Percentiles rank a stretch among this genome's conserved stretches.
These are phyloP conservation scores for Hypoxylon subgilvum DNA, from an alignment of 495 filamentous ascomycete genomes.

Conservation along the genomic window DNA sequence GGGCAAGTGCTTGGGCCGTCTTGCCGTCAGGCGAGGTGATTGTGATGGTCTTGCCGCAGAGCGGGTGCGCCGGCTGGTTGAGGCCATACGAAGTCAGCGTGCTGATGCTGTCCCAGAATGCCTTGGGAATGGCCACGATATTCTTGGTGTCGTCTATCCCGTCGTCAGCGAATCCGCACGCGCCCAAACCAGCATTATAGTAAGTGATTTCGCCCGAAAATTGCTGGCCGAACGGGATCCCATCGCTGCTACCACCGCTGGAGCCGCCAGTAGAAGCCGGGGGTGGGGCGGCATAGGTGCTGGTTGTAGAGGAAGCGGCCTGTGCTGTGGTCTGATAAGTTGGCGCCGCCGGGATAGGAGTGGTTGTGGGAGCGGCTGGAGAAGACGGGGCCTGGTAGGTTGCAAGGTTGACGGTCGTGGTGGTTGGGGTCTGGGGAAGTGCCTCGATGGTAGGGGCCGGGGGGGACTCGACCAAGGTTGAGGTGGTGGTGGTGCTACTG, in stretches of 20 bases:
- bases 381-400: constrained; percentile 25
- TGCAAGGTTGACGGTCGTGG: constrained; percentile 11
- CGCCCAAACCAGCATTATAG: constrained; percentile 51
- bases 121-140: constrained; percentile 52
- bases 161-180: constrained; percentile 52
- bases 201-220: constrained; percentile 55
- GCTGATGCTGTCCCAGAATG: constrained; percentile 54
- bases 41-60: constrained; percentile 71
- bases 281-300: constrained; percentile 15
- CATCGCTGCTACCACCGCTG: constrained; percentile 27
- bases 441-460: neutral
- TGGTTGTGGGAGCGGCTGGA: constrained; percentile 21
- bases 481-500: neutral
- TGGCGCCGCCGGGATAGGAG: constrained; percentile 11
- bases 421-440: constrained; percentile 9
- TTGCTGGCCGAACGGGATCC: constrained; percentile 19
- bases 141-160: constrained; percentile 48
- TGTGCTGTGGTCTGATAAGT: constrained; percentile 7
- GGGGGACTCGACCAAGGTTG: neutral
- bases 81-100: constrained; percentile 49
- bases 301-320: constrained; percentile 5
- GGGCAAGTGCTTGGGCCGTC: constrained; percentile 61
- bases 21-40: constrained; percentile 62
- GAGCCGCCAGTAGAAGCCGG: constrained; percentile 26
- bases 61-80: constrained; percentile 60